Percentiles rank a stretch among this genome's conserved stretches.
phyloP scores from a whole-genome alignment of 202 grass and related monocot genomes.

The Dendrocalamus latiflorus region DNA sequence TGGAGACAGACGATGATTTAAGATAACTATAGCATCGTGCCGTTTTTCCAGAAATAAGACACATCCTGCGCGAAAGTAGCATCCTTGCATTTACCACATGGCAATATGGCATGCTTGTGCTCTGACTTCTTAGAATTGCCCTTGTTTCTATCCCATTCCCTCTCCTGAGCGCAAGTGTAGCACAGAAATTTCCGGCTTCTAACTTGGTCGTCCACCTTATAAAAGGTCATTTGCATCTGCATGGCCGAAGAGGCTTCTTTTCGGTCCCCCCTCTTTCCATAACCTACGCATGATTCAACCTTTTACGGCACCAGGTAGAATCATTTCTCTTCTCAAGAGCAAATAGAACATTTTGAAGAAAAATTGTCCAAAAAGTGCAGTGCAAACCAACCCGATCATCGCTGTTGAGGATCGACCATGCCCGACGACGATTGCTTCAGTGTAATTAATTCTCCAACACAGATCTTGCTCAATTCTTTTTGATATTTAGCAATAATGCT shows the following conservation, averaged over 20 bases:
- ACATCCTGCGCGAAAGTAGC: conserved; percentile 22
- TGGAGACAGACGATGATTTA: background rate
- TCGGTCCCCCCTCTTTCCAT: background rate
- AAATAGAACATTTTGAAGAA: background rate
- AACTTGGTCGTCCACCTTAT: conserved; percentile 11
- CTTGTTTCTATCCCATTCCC: background rate
- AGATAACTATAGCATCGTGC: background rate
- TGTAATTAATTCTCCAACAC: conserved; percentile 38
- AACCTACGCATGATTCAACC: background rate
- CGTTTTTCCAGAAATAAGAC: conserved; percentile 30
- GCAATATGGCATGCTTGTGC: background rate
- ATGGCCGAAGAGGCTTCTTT: conserved; percentile 17
- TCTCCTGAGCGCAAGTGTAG: conserved; percentile 27
- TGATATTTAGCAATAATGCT: background rate
- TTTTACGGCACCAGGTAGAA: background rate
- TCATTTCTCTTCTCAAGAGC: conserved; percentile 7
- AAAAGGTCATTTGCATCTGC: conserved; percentile 27
- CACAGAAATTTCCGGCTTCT: conserved; percentile 32
- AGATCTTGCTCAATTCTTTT: conserved; percentile 18
- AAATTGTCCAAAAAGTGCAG: background rate
- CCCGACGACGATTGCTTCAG: conserved; percentile 26
- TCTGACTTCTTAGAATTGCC: background rate
- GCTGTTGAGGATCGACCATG: conserved; percentile 24
- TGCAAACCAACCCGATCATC: background rate
- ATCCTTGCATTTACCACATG: conserved; percentile 4